Evolutionary conservation across 2,329 filamentous ascomycete species (phyloP), one percentile per base, ranked within the genome.

Genomic region (Colletotrichum sp.): DNA sequence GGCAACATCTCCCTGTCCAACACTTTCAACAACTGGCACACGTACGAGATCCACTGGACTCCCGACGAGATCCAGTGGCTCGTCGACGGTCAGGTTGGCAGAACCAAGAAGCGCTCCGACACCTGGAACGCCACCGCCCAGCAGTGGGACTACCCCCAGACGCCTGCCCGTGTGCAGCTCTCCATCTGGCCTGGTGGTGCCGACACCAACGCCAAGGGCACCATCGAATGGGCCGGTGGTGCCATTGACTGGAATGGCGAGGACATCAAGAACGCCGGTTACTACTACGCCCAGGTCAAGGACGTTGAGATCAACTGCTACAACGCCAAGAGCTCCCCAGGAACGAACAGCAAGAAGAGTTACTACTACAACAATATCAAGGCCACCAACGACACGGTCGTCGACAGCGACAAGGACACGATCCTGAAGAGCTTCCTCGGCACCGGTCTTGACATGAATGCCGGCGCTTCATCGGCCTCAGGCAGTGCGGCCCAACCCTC

Each of bases 181-280:
- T 98, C 97, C 19, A 92, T 99, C 82, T 99, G 97, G 97, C 97
- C 97, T 55, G 97, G 95, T 81, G 97, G 97, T 82, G 91, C 94
- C 63, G 86, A 92, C 12, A 90, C 89, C 82, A 98, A 98, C 84
- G 94, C 91, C 55, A 83, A 94, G 83, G 97, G 97, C 72, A 98
- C 97, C 39, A 91, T 98, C 78, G 89, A 93, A 70, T 99, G 97
- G 97, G 95, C 96, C 22, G 97, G 97, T 82, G 97, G 97, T 80
- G 87, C 91, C 68, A 96, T 99, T 78, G 90, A 98, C 88, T 99
- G 97, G 96, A 88, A 94, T 83, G 92, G 91, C 78, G 87, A 89
- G 25, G 94, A 98, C 85, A 96, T 98, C 89, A 88, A 95, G 86
- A 90, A 91, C 68, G 89, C 95, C 82, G 95, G 95, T 36, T 98